A percentile compares a stretch with the other conserved stretches of the same genome.
phyloP scores from a whole-genome alignment of 805 yeast genomes.

The Cyberlindnera americana region DNA sequence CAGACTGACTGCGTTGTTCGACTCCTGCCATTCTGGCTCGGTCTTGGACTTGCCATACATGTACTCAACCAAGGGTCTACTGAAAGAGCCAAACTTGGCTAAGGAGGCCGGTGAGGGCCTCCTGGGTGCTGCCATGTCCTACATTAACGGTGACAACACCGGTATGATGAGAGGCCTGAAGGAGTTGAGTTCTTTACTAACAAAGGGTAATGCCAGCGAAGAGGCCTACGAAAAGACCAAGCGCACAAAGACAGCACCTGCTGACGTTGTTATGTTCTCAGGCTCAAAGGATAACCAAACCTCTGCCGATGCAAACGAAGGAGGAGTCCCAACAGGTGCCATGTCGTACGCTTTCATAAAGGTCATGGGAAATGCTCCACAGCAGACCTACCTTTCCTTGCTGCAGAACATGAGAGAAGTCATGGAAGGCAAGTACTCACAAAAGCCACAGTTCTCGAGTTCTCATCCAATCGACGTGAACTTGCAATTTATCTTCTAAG shows the following conservation, averaged over 20 bases:
- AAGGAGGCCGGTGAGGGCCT: slow-evolving; percentile 73
- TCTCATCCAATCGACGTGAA: slow-evolving; percentile 78
- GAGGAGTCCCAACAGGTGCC: slow-evolving; percentile 75
- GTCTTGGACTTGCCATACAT: slow-evolving; percentile 76
- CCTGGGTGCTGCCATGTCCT: slow-evolving; percentile 53
- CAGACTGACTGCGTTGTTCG: slow-evolving; percentile 74
- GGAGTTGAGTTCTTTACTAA: slow-evolving; percentile 39
- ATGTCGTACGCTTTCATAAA: slow-evolving; percentile 76
- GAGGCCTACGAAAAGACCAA: slow-evolving; percentile 39
- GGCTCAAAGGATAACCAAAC: slow-evolving; percentile 88
- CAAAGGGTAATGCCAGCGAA: slow-evolving; percentile 35
- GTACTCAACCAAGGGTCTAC: slow-evolving; percentile 78
- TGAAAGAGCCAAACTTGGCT: slow-evolving; percentile 76
- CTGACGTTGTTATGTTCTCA: slow-evolving; percentile 71
- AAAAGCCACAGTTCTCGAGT: slow-evolving; percentile 78
- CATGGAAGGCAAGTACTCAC: slow-evolving; percentile 62
- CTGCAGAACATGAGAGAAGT: slow-evolving; percentile 67
- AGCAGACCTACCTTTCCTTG: slow-evolving; percentile 65
- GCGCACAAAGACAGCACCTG: slow-evolving; percentile 62
- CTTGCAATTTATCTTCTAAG: slow-evolving; percentile 38
- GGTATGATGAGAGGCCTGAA: slow-evolving; percentile 42
- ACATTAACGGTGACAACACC: slow-evolving; percentile 52
- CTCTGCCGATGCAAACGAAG: slow-evolving; percentile 74
- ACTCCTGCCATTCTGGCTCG: slow-evolving; percentile 85
- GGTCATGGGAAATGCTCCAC: slow-evolving; percentile 57